Evolutionary conservation across 768 basidiomycete genomes (phyloP), one percentile per base, ranked within the genome.

Genomic region (Artomyces pyxidatus): DNA sequence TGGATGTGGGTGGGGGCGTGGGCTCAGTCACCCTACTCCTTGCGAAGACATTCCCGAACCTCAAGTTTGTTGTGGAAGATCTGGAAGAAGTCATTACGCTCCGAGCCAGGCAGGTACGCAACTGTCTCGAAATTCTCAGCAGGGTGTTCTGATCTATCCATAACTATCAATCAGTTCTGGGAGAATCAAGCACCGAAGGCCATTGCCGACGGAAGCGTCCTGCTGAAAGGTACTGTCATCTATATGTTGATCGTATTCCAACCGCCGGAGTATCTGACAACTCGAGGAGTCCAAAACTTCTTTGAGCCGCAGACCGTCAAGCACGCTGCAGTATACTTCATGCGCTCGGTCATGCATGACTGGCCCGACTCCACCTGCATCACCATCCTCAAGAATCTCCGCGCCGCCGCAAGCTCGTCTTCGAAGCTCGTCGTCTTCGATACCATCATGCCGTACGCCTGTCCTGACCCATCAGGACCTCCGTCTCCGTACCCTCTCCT

Each of bases 1-100:
- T 68, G 45, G 72, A 74, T 56, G 61, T 73, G 12, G 72, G 69
- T 11, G 67, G 70, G 5, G 65, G 68, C 5, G 61, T 66, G 37
- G 72, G 73, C 1, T 67, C 69, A 38, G 55, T 64, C 17, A 58
- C 65, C 1, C 59, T 73, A 37, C 50, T 53, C 7, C 59, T 75
- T 2, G 49, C 61, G 1, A 67, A 65, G 49, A 54, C 51, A 2
- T 64, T 64, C 50, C 70, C 72, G 0, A 58, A 65, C 12, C 53
- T 73, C 5, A 58, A 63, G 30, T 43, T 71, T 16, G 58, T 67
- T 21, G 56, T 72, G 14, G 71, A 74, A 48, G 73, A 59, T 30
- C 48, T 51, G 10, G 29, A 26, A 3, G 37, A 45, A 1, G 51
- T 53, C 2, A 45, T 53, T 4, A 37, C 42, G 17, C 26, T 42